Evolutionary conservation across 1,284 basidiomycete species (phyloP).

Genomic region (Moesziomyces globuligerus): DNA sequence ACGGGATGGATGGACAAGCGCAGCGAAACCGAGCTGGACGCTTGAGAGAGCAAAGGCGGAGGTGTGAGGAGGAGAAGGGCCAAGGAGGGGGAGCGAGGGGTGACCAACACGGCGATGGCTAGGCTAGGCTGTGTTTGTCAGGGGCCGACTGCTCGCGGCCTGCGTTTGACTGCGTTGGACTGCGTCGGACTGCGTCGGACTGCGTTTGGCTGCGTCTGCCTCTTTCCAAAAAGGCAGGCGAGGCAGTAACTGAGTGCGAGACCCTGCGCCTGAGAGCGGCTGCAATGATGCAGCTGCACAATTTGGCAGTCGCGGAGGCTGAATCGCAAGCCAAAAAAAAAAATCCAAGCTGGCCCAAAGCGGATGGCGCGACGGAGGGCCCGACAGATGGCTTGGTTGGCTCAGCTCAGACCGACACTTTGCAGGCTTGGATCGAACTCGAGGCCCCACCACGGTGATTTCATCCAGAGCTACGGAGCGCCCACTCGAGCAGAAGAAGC

Average conservation of each 20-base stretch:
- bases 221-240: not conserved
- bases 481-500: not conserved
- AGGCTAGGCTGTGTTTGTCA: conserved; percentile 17
- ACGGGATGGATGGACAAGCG: not conserved
- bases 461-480: not conserved
- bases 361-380: conserved; percentile 1
- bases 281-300: not conserved
- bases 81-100: not conserved
- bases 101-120: not conserved
- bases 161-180: not conserved
- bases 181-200: conserved; percentile 27
- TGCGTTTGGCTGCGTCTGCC: not conserved
- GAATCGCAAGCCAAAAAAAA: conserved; percentile 3
- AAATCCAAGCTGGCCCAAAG: conserved; percentile 8
- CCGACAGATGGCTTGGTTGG: too few relatives aligned
- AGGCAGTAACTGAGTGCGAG: too few relatives aligned
- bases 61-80: conserved; percentile 2
- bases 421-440: too few relatives aligned
- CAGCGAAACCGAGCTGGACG: not conserved
- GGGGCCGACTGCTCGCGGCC: conserved; percentile 17
- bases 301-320: conserved; percentile 14
- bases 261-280: too few relatives aligned
- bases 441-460: too few relatives aligned
- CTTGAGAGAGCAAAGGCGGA: not conserved
- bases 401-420: too few relatives aligned